Base-by-base conservation (phyloP, 2,329 filamentous ascomycete genomes). In the Talaromyces sp. region DNA sequence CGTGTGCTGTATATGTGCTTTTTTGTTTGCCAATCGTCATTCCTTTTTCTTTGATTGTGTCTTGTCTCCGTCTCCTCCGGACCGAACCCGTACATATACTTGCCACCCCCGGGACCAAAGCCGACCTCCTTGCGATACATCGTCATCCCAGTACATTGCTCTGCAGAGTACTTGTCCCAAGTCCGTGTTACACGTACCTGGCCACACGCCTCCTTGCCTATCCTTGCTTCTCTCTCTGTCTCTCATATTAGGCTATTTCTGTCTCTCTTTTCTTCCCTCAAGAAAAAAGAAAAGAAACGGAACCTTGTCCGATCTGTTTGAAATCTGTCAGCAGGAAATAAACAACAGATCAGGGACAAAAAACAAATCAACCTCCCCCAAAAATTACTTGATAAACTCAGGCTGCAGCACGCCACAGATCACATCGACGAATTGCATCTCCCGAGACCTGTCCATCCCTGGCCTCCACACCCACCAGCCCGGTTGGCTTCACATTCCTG, bases 401-500 rank as follows among this genome's bases (percentile, higher is more conserved):
- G 27, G 10, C 26, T 52, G 48, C 48, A 52, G 48, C 43, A 46
- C 43, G 26, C 48, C 24, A 26, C 12, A n/a, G n/a, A 52, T 52
- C 48, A 29, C 48, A 52, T 26, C 24, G 48, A 52, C 48, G 48
- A 52, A 52, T 52, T 52, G 19, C 48, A 29, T 29, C 48, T 26
- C 12, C 12, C 24, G 26, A 17, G 48, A 52, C 26, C 48, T 52
- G 48, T 52, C 48, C 27, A 52, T 52, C 48, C 48, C 48, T 52
- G 48, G 48, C 26, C 26, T 52, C 48, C 48, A 35, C 43, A 52
- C 48, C 48, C 48, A 52, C 48, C 48, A 52, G 17, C 48, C 55
- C 59, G 59, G 54, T 63, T 64, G 66, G 66, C 64, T 57, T 70
- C 68, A 70, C 69, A 71, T 71, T 71, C 69, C 67, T 69, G 67